phyloP scores from a whole-genome alignment of 2,329 filamentous ascomycete genomes.

The Nothophaeocryptopus gaeumannii region DNA sequence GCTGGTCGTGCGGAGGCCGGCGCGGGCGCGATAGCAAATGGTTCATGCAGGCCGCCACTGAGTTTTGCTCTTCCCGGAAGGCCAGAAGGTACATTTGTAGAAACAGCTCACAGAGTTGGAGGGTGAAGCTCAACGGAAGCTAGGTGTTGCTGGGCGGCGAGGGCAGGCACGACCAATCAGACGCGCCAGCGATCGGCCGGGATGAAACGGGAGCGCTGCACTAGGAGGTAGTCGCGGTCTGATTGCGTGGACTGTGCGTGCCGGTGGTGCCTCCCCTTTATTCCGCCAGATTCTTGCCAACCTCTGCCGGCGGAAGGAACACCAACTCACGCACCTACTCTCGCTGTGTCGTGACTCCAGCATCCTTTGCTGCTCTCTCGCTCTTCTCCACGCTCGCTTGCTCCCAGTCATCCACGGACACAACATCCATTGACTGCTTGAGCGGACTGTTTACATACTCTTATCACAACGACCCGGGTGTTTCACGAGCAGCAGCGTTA shows the following conservation, averaged over 20 bases:
- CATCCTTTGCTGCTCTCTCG: slow-evolving; percentile 1
- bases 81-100: too few species aligned
- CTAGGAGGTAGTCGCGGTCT: too few species aligned
- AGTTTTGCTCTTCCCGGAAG: too few species aligned
- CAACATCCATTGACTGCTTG: slow-evolving; percentile 11
- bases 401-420: slow-evolving; percentile 4
- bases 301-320: slow-evolving; percentile 5
- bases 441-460: slow-evolving; percentile 11
- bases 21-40: neutral
- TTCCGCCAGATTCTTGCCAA: slow-evolving; percentile 9
- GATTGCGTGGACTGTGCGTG: neutral
- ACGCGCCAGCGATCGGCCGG: neutral
- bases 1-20: too few species aligned
- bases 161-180: slow-evolving; percentile 3
- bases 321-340: slow-evolving; percentile 13
- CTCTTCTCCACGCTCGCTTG: slow-evolving; percentile 11
- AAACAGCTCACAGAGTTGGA: too few species aligned
- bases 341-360: slow-evolving; percentile 9
- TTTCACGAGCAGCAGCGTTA: slow-evolving; percentile 17
- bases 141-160: neutral
- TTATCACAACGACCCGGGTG: slow-evolving; percentile 4
- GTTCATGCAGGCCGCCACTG: slow-evolving; percentile 14
- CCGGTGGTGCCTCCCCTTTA: slow-evolving; percentile 12
- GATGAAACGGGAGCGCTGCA: neutral
- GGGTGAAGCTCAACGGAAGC: too few species aligned